These are phyloP conservation scores for Termitomyces titanicus DNA, from an alignment of 768 basidiomycete species.

Conservation along the genomic window DNA sequence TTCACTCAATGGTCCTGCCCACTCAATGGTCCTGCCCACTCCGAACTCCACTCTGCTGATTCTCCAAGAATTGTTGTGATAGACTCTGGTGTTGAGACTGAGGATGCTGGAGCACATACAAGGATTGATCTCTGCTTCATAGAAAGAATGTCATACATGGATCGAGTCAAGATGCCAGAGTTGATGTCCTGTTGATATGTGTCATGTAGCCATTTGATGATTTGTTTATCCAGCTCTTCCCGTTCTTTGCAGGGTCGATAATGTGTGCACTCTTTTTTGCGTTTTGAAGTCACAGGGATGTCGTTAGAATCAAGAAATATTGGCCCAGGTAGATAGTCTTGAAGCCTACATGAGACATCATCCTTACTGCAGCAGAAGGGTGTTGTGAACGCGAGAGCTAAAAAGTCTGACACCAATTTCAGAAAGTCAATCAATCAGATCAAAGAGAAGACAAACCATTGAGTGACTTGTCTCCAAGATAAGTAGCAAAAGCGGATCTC, in stretches of 20 bases:
- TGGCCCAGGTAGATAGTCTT: not conserved
- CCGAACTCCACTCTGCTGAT: too few species aligned
- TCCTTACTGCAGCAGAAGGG: constrained; percentile 4
- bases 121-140: constrained; percentile 5
- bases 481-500: not conserved
- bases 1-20: constrained; percentile 7
- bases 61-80: constrained; percentile 13
- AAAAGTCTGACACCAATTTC: not conserved
- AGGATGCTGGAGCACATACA: constrained; percentile 1
- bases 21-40: constrained; percentile 24
- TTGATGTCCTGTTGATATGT: too few species aligned
- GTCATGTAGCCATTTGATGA: too few species aligned
- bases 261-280: too few species aligned
- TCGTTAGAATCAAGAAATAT: too few species aligned
- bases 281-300: too few species aligned
- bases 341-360: not conserved
- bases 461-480: not conserved
- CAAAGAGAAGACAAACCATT: not conserved
- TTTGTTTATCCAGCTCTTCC: too few species aligned
- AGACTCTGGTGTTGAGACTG: not conserved
- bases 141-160: constrained; percentile 18
- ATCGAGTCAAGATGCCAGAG: not conserved
- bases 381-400: not conserved
- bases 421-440: not conserved
- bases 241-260: too few species aligned